Evolutionary conservation across 805 yeast species (phyloP).

Genomic region (Candida boleticola): DNA sequence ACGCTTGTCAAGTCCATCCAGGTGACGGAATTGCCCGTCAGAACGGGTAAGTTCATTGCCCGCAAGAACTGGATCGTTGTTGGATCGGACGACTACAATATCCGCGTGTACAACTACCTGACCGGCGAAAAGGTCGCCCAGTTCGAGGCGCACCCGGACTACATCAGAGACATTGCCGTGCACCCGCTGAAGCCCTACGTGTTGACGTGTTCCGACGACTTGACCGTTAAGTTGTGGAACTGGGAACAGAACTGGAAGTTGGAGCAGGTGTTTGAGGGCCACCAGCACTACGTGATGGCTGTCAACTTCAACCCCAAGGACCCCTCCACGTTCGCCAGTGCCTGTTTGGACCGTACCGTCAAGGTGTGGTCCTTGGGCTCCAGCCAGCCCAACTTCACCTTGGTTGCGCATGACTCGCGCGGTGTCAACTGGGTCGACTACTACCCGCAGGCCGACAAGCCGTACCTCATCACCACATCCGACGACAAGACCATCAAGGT

Average conservation of each 20-base stretch:
- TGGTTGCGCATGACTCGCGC: slow-evolving; percentile 77
- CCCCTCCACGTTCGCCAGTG: slow-evolving; percentile 95
- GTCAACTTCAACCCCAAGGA: slow-evolving; percentile 96
- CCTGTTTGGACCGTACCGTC: slow-evolving; percentile 93
- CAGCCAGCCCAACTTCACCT: slow-evolving; percentile 83
- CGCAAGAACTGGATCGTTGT: slow-evolving; percentile 96
- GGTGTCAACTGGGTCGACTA: slow-evolving; percentile 97
- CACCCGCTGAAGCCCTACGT: slow-evolving; percentile 92
- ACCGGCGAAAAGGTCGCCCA: slow-evolving; percentile 93
- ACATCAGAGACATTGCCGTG: slow-evolving; percentile 87
- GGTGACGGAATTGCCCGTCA: slow-evolving; percentile 93
- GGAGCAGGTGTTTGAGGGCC: slow-evolving; percentile 92
- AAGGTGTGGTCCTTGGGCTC: slow-evolving; percentile 96
- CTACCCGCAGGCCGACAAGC: slow-evolving; percentile 96
- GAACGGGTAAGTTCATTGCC: slow-evolving; percentile 93
- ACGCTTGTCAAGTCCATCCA: slow-evolving; percentile 84
- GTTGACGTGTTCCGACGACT: slow-evolving; percentile 87
- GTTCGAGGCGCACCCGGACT: slow-evolving; percentile 98
- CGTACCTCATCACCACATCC: slow-evolving; percentile 86
- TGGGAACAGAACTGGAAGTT: slow-evolving; percentile 94
- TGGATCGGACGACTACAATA: slow-evolving; percentile 93
- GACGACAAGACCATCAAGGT: slow-evolving; percentile 87
- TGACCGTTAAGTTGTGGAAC: slow-evolving; percentile 91
- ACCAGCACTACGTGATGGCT: slow-evolving; percentile 92
- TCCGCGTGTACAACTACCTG: slow-evolving; percentile 91